These are phyloP conservation scores for Erythrophleum ivorense DNA, from an alignment of 331 rosid species.

Conservation along the genomic window DNA sequence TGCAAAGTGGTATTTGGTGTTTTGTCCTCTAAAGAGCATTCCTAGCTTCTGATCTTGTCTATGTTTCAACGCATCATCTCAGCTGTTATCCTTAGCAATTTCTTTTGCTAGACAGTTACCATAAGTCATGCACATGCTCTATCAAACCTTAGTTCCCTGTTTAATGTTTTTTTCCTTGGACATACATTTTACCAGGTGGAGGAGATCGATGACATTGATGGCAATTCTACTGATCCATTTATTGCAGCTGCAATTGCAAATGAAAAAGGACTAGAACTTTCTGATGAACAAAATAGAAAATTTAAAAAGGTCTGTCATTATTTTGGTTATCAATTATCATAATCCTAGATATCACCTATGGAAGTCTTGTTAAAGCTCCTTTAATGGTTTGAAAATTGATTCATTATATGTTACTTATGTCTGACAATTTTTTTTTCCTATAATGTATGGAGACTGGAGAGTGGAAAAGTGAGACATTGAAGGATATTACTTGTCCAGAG, in stretches of 20 bases:
- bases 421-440: not conserved
- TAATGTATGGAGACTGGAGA: not conserved
- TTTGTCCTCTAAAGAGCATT: conserved; percentile 9
- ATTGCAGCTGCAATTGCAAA: conserved; percentile 89
- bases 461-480: not conserved
- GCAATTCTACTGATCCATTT: conserved; percentile 78
- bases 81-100: conserved; percentile 13
- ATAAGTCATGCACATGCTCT: conserved; percentile 20
- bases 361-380: conserved; percentile 1
- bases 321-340: conserved; percentile 27
- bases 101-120: not conserved
- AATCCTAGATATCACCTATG: conserved; percentile 11
- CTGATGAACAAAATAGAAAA: conserved; percentile 77
- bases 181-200: conserved; percentile 71
- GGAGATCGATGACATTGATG: conserved; percentile 95
- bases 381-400: conserved; percentile 15
- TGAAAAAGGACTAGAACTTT: conserved; percentile 81
- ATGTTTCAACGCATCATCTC: conserved; percentile 26
- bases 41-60: conserved; percentile 13
- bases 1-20: conserved; percentile 19
- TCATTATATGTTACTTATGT: not conserved
- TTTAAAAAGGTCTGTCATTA: conserved; percentile 73
- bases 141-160: conserved; percentile 25
- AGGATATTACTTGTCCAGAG: not conserved
- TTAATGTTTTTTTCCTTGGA: conserved; percentile 5